These are phyloP conservation scores for Wickerhamomyces rabaulensis DNA, from an alignment of 805 yeast genomes.

Conservation along the genomic window DNA sequence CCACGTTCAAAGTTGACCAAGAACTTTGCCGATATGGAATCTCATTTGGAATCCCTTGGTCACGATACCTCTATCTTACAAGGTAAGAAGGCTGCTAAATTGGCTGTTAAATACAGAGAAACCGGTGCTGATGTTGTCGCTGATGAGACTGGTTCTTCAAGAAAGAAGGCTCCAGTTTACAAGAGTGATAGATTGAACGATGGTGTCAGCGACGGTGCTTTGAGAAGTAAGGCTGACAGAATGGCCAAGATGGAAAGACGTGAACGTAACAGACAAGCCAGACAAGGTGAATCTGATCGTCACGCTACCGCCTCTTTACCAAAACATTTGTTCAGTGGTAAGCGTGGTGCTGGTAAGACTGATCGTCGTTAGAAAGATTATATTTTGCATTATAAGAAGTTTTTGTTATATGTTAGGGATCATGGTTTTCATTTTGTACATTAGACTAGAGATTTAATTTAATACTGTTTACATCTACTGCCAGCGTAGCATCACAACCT, in stretches of 20 bases:
- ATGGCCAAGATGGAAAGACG: conserved; percentile 86
- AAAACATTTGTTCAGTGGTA: conserved; percentile 93
- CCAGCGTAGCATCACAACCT: not conserved
- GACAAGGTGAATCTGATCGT: conserved; percentile 95
- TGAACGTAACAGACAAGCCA: conserved; percentile 86
- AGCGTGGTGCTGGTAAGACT: conserved; percentile 91
- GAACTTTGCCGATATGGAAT: conserved; percentile 73
- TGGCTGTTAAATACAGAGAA: conserved; percentile 35
- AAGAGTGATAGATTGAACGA: conserved; percentile 81
- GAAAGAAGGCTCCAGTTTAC: conserved; percentile 30
- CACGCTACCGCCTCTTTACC: conserved; percentile 81
- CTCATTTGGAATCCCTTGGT: conserved; percentile 85
- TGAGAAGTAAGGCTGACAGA: conserved; percentile 81
- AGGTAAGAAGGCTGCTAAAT: conserved; percentile 40
- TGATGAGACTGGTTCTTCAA: conserved; percentile 17
- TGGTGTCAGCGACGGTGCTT: conserved; percentile 78
- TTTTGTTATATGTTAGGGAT: not conserved
- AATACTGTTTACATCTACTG: not conserved
- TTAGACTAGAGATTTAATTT: not conserved
- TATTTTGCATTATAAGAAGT: not conserved
- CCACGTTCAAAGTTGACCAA: conserved; percentile 86
- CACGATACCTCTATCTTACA: conserved; percentile 72
- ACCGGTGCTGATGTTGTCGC: conserved; percentile 66
- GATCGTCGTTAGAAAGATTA: conserved; percentile 63
- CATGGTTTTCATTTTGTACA: not conserved